A percentile compares a stretch with the other conserved stretches of the same genome.
phyloP scores from a whole-genome alignment of 345 rosid genomes.

The Cardiospermum halicacabum region DNA sequence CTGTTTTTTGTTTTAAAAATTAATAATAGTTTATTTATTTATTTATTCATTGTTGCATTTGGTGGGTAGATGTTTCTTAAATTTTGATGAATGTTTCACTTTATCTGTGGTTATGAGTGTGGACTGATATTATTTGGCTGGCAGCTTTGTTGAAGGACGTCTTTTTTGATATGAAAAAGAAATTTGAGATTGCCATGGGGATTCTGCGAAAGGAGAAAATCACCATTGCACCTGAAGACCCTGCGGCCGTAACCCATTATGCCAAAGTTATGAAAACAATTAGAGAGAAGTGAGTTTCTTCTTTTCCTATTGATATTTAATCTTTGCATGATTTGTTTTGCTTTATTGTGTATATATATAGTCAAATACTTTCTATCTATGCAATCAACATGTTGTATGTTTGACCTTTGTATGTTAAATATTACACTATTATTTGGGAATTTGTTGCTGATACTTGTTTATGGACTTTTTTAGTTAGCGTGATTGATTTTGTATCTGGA shows the following conservation, averaged over 20 bases:
- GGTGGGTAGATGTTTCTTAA: not conserved
- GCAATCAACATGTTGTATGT: not conserved
- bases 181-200: slow-evolving; percentile 77
- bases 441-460: not conserved
- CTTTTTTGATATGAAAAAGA: slow-evolving; percentile 77
- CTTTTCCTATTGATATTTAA: not conserved
- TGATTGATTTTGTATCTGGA: not conserved
- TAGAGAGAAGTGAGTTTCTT: slow-evolving; percentile 71
- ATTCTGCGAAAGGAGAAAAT: slow-evolving; percentile 83
- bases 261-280: slow-evolving; percentile 85
- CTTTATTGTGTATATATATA: not conserved
- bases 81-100: not conserved
- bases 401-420: not conserved
- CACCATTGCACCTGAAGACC: slow-evolving; percentile 84
- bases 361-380: not conserved
- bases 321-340: not conserved
- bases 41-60: too few relatives aligned
- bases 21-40: not conserved
- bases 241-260: slow-evolving; percentile 80
- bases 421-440: not conserved
- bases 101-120: not conserved
- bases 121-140: slow-evolving; percentile 14
- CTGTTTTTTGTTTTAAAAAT: not conserved
- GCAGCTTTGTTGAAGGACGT: slow-evolving; percentile 91
- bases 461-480: not conserved